Conservation (phyloP, 2,329 filamentous ascomycete species). For the Raffaelea deltoideospora region DNA sequence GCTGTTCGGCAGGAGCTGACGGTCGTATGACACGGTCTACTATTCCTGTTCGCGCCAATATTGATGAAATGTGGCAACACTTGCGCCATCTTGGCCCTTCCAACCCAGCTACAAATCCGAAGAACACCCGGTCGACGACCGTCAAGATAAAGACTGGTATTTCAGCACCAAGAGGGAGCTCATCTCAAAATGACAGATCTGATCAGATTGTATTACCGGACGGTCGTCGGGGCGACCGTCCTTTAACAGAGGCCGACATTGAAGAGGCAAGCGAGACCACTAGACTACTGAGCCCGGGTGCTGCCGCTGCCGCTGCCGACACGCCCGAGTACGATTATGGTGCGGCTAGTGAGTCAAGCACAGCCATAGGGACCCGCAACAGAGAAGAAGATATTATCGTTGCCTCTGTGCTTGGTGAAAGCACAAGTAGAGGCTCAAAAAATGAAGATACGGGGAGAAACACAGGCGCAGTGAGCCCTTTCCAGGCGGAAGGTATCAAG, state of each 20-base stretch:
- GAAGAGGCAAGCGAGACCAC: constrained; percentile 23
- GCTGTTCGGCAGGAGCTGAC: constrained; percentile 38
- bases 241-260: no score
- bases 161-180: not conserved
- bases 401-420: no score
- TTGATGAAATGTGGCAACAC: constrained; percentile 47
- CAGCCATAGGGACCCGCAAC: not conserved
- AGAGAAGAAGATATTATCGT: not conserved
- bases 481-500: no score
- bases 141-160: constrained; percentile 45
- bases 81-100: constrained; percentile 52
- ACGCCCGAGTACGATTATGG: no score
- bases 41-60: constrained; percentile 42
- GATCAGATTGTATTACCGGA: not conserved
- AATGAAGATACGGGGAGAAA: no score
- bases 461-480: no score
- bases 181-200: not conserved
- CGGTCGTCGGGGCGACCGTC: not conserved
- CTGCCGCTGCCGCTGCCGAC: no score
- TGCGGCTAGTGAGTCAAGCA: not conserved
- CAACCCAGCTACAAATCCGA: constrained; percentile 50
- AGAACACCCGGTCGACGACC: constrained; percentile 43
- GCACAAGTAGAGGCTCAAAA: no score
- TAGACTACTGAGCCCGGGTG: constrained; percentile 28
- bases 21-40: constrained; percentile 30